Conservation (phyloP, 2,329 filamentous ascomycete species). For the Thielaviopsis euricoi region DNA sequence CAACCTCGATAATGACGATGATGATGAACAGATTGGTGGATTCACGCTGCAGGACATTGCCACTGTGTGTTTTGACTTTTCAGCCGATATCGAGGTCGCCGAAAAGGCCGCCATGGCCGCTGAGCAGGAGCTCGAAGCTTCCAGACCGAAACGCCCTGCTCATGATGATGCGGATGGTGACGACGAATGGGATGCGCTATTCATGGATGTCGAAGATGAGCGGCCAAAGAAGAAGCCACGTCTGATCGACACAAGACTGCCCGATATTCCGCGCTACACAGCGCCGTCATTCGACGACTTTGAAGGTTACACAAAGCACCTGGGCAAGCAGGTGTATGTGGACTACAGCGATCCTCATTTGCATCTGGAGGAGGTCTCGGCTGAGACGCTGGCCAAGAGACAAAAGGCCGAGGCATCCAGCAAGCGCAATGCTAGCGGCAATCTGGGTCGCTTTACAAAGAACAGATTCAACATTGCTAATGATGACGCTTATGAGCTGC, state of each 20-base stretch:
- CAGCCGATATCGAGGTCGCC: constrained; percentile 13
- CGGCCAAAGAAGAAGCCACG: constrained; percentile 52
- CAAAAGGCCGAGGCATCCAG: constrained; percentile 37
- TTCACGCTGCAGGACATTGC: constrained; percentile 67
- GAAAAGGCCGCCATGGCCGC: constrained; percentile 8
- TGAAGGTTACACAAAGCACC: constrained; percentile 51
- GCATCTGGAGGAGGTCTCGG: constrained; percentile 61
- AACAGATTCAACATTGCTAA: constrained; percentile 92
- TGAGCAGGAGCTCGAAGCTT: neutral
- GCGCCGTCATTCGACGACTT: constrained; percentile 69
- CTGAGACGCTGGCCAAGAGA: constrained; percentile 45
- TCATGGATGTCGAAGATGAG: constrained; percentile 32
- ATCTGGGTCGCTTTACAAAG: constrained; percentile 54
- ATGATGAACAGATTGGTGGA: constrained; percentile 53
- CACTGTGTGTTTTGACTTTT: constrained; percentile 43
- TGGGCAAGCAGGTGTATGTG: constrained; percentile 64
- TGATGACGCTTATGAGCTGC: constrained; percentile 83
- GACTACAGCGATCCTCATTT: constrained; percentile 82
- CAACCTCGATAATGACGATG: constrained; percentile 33
- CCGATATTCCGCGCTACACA: constrained; percentile 39
- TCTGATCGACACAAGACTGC: constrained; percentile 40
- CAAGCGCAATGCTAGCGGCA: constrained; percentile 51
- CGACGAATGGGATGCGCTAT: constrained; percentile 48
- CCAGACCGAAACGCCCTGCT: neutral
- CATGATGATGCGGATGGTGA: constrained; percentile 25